Base-by-base conservation (phyloP, 306 rosid genomes). In the Cucurbita argyrosperma region DNA sequence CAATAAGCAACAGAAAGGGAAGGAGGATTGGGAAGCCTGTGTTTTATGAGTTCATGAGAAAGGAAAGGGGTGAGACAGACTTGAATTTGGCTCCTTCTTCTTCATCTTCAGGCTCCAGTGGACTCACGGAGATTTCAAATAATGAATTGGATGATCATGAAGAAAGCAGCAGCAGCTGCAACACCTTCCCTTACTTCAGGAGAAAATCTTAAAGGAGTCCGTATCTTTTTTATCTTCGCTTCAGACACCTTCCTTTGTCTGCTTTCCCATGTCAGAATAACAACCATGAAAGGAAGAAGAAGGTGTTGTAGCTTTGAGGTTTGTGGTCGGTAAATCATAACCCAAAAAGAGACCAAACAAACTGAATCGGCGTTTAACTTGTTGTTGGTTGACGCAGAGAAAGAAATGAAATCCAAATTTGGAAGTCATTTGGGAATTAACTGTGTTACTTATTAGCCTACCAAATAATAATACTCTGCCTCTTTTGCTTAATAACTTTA, bases 91-190 rank as follows among this genome's bases (percentile, higher is more conserved):
- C 79, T 6, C 79, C 87, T 57, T 82, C 88, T 4, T 70, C 26
- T 1, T 80, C 96, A 4, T 84, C 90, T 71, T 88, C 97, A 0
- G 92, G 79, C 21, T 80, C 84, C 0, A 94, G 99, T 71, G 99
- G 88, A 80, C 79, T 94, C 82, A 88, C 96, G 3, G 87, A 86
- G 49, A 80, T 78, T 72, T 76, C 87, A 26, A 74, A 82, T 14
- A 75, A 80, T 38, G 91, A 85, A 45, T 75, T 79, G 4, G 90
- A 90, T 46, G 96, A 90, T 65, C 85, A 79, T 30, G 96, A 90
- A 80, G 97, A 87, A 69, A 93, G 86, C 76, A 93, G 97, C 79
- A 86, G 97, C 79, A 85, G 87, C 81, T 81, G 89, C 88, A 81
- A 82, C 61, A 86, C 77, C 76, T 77, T 88, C 54, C 86, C 88